A percentile compares a stretch with the other conserved stretches of the same genome.
phyloP scores from a whole-genome alignment of 2,329 filamentous ascomycete genomes.

The Cladosporium velox region DNA sequence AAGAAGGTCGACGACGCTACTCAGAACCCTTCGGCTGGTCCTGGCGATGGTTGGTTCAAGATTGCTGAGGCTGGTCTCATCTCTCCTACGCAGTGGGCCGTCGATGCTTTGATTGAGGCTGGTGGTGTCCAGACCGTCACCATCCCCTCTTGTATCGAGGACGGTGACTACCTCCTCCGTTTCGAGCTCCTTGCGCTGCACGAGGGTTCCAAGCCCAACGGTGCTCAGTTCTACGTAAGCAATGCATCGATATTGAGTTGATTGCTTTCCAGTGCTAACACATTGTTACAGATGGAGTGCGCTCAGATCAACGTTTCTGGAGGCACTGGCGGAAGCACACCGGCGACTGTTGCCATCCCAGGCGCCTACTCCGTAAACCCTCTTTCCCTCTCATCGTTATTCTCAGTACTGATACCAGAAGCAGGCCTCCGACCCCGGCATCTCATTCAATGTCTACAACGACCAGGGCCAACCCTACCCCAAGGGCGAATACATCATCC shows the following conservation, averaged over 20 bases:
- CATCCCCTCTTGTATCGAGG: constrained; percentile 54
- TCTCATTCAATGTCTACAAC: constrained; percentile 26
- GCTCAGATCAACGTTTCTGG: constrained; percentile 28
- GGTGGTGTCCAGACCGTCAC: constrained; percentile 40
- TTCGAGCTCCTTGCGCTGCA: constrained; percentile 58
- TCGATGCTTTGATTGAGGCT: constrained; percentile 33
- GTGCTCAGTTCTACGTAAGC: constrained; percentile 44
- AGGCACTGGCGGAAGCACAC: constrained; percentile 2
- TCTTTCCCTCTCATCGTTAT: background rate
- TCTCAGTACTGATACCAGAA: background rate
- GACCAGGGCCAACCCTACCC: constrained; percentile 14
- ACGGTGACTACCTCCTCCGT: constrained; percentile 58
- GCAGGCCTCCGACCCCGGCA: constrained; percentile 22
- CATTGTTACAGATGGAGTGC: constrained; percentile 22
- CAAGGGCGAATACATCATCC: background rate
- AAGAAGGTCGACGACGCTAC: constrained; percentile 48
- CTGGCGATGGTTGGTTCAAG: constrained; percentile 51
- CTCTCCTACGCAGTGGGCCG: constrained; percentile 40
- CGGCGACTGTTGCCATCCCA: background rate
- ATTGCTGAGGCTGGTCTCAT: constrained; percentile 53
- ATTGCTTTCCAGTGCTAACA: background rate
- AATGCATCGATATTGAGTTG: constrained; percentile 19
- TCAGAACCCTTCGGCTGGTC: constrained; percentile 34
- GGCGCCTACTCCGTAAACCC: background rate
- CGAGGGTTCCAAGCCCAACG: constrained; percentile 50